Conservation (phyloP, 2,329 filamentous ascomycete species). For the Diaporthe batatas region DNA sequence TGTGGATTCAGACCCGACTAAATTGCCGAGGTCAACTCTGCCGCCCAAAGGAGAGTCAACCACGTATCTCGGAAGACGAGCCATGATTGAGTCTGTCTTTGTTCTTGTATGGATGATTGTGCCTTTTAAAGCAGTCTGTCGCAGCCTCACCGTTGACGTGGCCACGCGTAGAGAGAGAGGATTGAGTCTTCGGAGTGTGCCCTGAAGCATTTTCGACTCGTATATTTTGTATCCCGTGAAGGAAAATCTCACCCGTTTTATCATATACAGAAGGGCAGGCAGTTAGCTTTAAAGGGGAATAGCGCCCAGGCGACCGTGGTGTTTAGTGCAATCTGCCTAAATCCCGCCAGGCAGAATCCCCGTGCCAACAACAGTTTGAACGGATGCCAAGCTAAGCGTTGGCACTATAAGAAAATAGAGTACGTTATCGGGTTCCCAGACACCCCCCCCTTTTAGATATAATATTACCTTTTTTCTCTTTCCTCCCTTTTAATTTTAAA, state of each 20-base stretch:
- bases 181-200: too few species aligned
- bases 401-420: too few species aligned
- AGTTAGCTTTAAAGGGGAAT: background rate
- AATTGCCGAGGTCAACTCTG: constrained; percentile 3
- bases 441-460: too few species aligned
- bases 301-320: background rate
- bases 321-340: constrained; percentile 19
- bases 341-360: constrained; percentile 6
- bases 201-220: too few species aligned
- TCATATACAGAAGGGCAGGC: background rate
- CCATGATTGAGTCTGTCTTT: background rate
- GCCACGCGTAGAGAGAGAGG: too few species aligned
- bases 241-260: background rate
- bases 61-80: background rate
- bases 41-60: background rate
- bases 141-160: too few species aligned
- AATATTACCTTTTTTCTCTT: too few species aligned
- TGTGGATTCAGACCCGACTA: background rate
- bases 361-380: too few species aligned
- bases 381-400: too few species aligned
- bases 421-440: too few species aligned
- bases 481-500: too few species aligned
- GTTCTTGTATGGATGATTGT: background rate
- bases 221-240: background rate
- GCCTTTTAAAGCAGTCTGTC: too few species aligned